A percentile compares a stretch with the other conserved stretches of the same genome.
phyloP scores from a whole-genome alignment of 257 asterid genomes.

The Salvia hispanica region DNA sequence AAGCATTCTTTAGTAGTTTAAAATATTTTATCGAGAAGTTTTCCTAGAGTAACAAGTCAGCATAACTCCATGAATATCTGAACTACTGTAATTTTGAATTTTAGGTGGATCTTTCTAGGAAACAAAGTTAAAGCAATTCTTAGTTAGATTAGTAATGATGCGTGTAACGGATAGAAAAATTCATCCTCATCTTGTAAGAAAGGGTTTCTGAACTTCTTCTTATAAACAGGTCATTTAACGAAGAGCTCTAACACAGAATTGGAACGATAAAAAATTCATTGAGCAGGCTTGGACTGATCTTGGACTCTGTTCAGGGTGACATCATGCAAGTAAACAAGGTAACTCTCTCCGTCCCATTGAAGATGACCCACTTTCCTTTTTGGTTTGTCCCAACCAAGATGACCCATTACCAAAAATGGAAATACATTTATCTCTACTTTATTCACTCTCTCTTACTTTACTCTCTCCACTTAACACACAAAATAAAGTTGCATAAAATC shows the following conservation, averaged over 20 bases:
- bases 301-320: constrained; percentile 89
- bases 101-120: background rate
- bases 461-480: too few relatives aligned
- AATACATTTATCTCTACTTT: too few relatives aligned
- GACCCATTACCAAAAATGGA: too few relatives aligned
- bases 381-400: too few relatives aligned
- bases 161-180: background rate
- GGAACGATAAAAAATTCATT: constrained; percentile 81
- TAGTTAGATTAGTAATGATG: constrained; percentile 3
- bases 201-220: constrained; percentile 27
- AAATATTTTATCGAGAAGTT: constrained; percentile 17
- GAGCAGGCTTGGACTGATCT: constrained; percentile 78
- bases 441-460: too few relatives aligned
- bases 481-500: too few relatives aligned
- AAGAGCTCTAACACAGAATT: constrained; percentile 83
- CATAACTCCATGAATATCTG: background rate
- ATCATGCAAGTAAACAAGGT: constrained; percentile 85
- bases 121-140: constrained; percentile 1
- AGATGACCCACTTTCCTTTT: too few relatives aligned
- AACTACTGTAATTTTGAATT: too few relatives aligned
- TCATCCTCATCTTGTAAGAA: constrained; percentile 9
- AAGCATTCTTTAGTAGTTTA: constrained; percentile 18
- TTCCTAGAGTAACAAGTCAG: constrained; percentile 23
- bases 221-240: constrained; percentile 66
- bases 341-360: too few relatives aligned